Conservation (phyloP, 352 stramenopile species). For the Blastocystis sp. region DNA sequence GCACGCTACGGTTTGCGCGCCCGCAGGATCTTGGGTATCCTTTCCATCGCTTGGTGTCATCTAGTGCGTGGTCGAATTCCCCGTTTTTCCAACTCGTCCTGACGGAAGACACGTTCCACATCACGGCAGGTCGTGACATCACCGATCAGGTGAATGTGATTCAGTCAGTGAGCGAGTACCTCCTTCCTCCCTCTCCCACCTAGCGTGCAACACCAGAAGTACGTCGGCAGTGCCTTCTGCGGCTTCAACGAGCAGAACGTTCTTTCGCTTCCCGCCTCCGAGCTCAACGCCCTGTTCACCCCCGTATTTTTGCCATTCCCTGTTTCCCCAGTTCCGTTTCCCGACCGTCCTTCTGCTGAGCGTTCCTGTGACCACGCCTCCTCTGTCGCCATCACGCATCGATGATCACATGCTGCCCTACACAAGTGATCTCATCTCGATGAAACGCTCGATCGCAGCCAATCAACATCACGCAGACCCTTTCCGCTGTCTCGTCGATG, state of each 20-base stretch:
- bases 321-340: not conserved
- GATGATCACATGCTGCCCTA: not conserved
- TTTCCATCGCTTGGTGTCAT: not conserved
- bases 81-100: constrained; percentile 23
- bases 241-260: not conserved
- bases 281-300: not conserved
- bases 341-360: constrained; percentile 1
- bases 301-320: not conserved
- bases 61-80: not conserved
- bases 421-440: not conserved
- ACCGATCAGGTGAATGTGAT: constrained; percentile 1
- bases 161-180: not conserved
- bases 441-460: not conserved
- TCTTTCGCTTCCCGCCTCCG: not conserved
- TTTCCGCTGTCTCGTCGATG: not conserved
- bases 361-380: not conserved
- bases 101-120: not conserved
- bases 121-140: not conserved
- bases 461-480: not conserved
- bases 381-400: not conserved
- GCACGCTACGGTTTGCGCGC: not conserved
- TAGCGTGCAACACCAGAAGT: not conserved
- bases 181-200: not conserved
- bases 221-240: constrained; percentile 2
- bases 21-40: not conserved